These are phyloP conservation scores for Haplosporangium sp. DNA, from an alignment of 371 early-diverging fungal genomes.

Conservation along the genomic window DNA sequence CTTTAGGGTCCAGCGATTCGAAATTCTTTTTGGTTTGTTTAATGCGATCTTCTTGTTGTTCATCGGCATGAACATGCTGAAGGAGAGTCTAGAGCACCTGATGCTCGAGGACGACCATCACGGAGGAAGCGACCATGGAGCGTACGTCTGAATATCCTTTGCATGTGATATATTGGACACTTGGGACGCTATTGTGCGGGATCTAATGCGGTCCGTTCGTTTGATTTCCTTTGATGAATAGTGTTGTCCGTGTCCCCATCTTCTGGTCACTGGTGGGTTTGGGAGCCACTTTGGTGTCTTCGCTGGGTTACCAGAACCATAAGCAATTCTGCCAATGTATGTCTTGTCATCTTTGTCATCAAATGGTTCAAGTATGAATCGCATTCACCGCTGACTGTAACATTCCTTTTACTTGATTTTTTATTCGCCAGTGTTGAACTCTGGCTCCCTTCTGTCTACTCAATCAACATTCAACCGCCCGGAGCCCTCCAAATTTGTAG, in stretches of 20 bases:
- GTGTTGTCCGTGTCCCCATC: constrained; percentile 56
- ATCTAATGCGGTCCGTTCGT: neutral
- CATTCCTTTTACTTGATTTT: neutral
- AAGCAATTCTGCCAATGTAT: constrained; percentile 68
- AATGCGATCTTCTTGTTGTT: constrained; percentile 70
- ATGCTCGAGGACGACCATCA: constrained; percentile 64
- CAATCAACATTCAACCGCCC: constrained; percentile 15
- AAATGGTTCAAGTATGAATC: neutral
- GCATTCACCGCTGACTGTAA: neutral
- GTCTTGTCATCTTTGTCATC: constrained; percentile 3
- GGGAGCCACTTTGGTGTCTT: constrained; percentile 61
- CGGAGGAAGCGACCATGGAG: constrained; percentile 55
- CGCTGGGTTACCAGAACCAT: constrained; percentile 67
- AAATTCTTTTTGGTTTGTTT: constrained; percentile 69
- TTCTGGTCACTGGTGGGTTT: constrained; percentile 61
- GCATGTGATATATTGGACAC: constrained; percentile 7
- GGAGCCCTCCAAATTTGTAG: neutral
- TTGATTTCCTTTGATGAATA: neutral
- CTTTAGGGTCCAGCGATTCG: constrained; percentile 66
- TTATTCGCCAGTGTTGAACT: constrained; percentile 14
- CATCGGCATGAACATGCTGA: constrained; percentile 75
- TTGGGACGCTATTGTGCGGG: neutral
- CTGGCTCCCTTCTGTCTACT: constrained; percentile 12
- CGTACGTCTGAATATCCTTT: constrained; percentile 10
- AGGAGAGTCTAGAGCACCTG: constrained; percentile 72